Conservation (phyloP, 768 basidiomycete species). For the Pleurotus giganteus region DNA sequence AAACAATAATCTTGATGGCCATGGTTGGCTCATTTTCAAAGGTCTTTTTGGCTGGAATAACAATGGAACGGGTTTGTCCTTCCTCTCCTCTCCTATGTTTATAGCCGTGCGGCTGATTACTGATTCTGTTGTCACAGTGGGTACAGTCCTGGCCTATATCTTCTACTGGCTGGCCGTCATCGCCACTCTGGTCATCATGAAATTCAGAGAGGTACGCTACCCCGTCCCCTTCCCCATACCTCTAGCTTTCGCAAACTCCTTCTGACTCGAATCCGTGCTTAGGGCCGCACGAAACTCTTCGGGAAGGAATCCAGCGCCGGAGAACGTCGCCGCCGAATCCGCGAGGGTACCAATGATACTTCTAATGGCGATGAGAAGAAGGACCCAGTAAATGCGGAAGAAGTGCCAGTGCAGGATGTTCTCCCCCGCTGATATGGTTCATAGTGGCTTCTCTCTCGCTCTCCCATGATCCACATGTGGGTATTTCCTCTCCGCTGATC, state of each 20-base stretch:
- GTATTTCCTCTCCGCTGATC: too few species aligned
- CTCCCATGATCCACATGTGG: too few species aligned
- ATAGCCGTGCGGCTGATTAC: neutral
- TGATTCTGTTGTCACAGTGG: constrained; percentile 37
- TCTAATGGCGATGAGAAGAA: constrained; percentile 6
- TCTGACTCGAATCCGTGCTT: too few species aligned
- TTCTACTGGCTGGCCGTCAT: constrained; percentile 92
- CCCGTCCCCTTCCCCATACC: neutral
- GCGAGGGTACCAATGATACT: too few species aligned
- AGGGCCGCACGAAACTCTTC: constrained; percentile 66
- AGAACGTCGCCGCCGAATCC: constrained; percentile 25
- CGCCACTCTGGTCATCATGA: constrained; percentile 60
- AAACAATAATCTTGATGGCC: constrained; percentile 42
- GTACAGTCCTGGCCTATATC: constrained; percentile 82
- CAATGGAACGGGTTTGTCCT: constrained; percentile 59
- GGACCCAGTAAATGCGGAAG: neutral
- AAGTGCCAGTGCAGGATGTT: constrained; percentile 12
- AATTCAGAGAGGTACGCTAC: constrained; percentile 51
- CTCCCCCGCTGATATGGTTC: constrained; percentile 1
- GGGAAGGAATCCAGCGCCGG: constrained; percentile 56
- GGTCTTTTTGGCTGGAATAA: constrained; percentile 90
- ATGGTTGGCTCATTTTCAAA: constrained; percentile 81
- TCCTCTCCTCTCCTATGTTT: neutral
- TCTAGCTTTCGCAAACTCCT: neutral
- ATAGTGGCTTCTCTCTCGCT: too few species aligned